Evolutionary conservation across 2,329 filamentous ascomycete species (phyloP), one percentile per base, ranked within the genome.

Genomic region (Emergomyces orientalis): DNA sequence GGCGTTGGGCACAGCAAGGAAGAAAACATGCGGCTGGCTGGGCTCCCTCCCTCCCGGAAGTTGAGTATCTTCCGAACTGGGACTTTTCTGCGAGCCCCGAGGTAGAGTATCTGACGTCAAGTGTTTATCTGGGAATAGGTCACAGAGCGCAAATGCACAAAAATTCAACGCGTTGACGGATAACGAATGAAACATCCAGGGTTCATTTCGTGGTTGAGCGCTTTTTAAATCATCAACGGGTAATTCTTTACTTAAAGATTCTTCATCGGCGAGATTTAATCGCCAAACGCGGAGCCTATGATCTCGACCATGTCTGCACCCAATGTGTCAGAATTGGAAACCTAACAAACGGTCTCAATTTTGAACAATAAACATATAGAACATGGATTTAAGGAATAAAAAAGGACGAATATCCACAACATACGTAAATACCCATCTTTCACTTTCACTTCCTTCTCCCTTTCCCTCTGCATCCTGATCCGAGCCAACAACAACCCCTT

Each of bases 81-180:
- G 14, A 17, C 22, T 30, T 58, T 43, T 22, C 51, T 34, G 51
- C 19, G 4, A 43, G 7, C 25, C 37, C 14, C 14, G 22, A 8
- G 55, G 22, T 27, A 22, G 32, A 7, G 9, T 9, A 43, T 25
- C 25, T 11, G 55, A 43, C 13, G 37, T 17, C 37, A 41, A 27
- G 13, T 47, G 30, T 22, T 13, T 22, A 17, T 13, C 47, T 43
- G 32, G 22, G 34, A 62, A 58, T 22, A 76, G 72, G 64, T 79
- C 64, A 71, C 87, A 87, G 65, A 82, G 81, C 1, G 88, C 82
- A 73, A 96, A 96, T 1, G 88, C 83, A 73, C 94, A 99, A 73
- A 97, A 99, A 72, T 97, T 99, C 78, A 97, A 84, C 1, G 93
- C 91, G 71, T 97, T 97, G 52, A 97, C 91, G 5, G 89, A 81